Percentiles rank a stretch among this genome's conserved stretches.
Conservation (phyloP, 371 early-diverging fungal species). For the Actinomucor elegans region DNA sequence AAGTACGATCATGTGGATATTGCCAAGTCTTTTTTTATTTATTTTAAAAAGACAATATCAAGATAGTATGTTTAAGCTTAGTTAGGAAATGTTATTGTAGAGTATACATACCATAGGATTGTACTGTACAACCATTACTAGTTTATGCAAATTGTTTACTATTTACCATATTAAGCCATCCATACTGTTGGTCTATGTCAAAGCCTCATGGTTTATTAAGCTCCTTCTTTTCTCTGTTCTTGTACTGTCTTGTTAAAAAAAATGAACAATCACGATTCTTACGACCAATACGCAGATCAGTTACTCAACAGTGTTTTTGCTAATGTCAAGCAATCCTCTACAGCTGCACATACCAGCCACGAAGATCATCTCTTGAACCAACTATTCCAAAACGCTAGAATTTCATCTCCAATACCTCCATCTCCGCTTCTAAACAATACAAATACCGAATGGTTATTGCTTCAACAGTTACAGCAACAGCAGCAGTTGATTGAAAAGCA, state of each 20-base stretch:
- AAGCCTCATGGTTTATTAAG: no score
- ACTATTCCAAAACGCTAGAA: neutral
- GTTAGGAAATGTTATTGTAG: no score
- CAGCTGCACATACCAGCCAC: neutral
- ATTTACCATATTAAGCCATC: no score
- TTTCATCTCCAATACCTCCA: neutral
- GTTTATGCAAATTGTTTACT: no score
- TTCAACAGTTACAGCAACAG: slow-evolving; percentile 10
- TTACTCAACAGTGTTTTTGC: slow-evolving; percentile 14
- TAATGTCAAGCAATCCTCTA: slow-evolving; percentile 9
- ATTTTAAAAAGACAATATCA: no score
- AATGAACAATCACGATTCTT: neutral
- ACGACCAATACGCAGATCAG: slow-evolving; percentile 18
- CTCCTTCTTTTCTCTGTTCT: neutral
- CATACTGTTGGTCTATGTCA: no score
- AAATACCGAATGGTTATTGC: slow-evolving; percentile 1
- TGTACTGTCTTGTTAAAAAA: neutral
- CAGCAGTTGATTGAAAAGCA: slow-evolving; percentile 3
- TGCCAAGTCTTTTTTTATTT: no score
- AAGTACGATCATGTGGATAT: no score
- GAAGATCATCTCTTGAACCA: slow-evolving; percentile 7
- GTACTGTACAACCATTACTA: no score
- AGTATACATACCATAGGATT: no score
- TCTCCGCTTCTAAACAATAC: neutral
- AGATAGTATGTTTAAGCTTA: no score